Evolutionary conservation across 345 rosid species (phyloP).

Genomic region (Isatis tinctoria): DNA sequence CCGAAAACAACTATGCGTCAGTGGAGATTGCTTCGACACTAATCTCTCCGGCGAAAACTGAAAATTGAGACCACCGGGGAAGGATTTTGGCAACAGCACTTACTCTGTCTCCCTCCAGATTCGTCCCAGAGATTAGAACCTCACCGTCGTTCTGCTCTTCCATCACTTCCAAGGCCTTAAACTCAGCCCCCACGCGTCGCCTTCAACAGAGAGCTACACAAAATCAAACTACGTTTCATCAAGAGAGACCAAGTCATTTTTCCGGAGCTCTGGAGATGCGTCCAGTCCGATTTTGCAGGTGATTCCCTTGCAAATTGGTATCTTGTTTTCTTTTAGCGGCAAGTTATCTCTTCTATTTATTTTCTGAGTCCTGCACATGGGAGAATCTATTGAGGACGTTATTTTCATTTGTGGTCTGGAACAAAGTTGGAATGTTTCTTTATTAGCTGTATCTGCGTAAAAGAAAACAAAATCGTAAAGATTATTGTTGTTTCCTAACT

Average conservation of each 20-base stretch:
- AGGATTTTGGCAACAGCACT: conserved; percentile 68
- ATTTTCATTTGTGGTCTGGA: conserved; percentile 15
- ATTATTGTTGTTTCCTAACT: not conserved
- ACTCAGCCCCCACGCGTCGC: conserved; percentile 57
- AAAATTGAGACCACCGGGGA: conserved; percentile 76
- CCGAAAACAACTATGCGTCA: conserved; percentile 49
- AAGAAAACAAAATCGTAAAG: not conserved
- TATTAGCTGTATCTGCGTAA: conserved; percentile 26
- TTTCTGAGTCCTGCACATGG: conserved; percentile 34
- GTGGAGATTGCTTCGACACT: conserved; percentile 84
- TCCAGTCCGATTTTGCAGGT: conserved; percentile 48
- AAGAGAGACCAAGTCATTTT: conserved; percentile 30
- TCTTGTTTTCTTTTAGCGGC: conserved; percentile 15
- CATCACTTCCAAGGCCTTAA: conserved; percentile 71
- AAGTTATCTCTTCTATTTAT: conserved; percentile 20
- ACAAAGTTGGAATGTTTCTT: conserved; percentile 34
- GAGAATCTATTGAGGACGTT: conserved; percentile 31
- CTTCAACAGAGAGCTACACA: conserved; percentile 45
- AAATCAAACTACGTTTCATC: conserved; percentile 41
- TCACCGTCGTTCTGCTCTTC: conserved; percentile 63
- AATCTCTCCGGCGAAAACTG: conserved; percentile 83
- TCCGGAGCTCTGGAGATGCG: conserved; percentile 46
- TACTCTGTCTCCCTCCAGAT: conserved; percentile 65
- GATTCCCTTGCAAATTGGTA: no score
- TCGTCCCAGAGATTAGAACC: conserved; percentile 70